Evolutionary conservation across 495 filamentous ascomycete species (phyloP).

Genomic region (Xylona heveae): DNA sequence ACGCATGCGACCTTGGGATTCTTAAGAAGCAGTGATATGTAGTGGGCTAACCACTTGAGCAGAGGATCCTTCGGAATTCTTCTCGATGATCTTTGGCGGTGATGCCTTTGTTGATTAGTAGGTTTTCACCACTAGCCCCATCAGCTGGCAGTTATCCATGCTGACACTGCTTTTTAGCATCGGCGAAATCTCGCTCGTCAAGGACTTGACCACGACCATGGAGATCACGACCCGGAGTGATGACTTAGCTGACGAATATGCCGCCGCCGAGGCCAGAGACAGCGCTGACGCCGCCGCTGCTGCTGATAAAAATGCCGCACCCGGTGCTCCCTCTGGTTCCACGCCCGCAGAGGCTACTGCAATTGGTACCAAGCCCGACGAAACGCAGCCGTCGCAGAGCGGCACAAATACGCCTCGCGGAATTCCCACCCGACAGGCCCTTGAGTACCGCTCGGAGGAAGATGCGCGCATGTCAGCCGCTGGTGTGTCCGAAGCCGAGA

Average conservation of each 20-base stretch:
- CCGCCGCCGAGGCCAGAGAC: constrained; percentile 8
- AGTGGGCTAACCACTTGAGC: constrained; percentile 10
- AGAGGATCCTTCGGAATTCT: constrained; percentile 95
- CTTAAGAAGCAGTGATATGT: neutral
- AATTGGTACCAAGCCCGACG: constrained; percentile 6
- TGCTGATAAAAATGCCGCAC: constrained; percentile 9
- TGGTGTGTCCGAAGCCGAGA: constrained; percentile 53
- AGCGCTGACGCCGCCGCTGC: constrained; percentile 7
- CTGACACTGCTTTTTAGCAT: constrained; percentile 21
- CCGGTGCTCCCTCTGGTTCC: constrained; percentile 11
- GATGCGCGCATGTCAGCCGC: constrained; percentile 51
- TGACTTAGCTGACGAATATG: neutral
- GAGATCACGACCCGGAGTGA: constrained; percentile 41
- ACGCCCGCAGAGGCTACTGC: constrained; percentile 15
- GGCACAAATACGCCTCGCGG: constrained; percentile 43
- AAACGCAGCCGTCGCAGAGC: constrained; percentile 32
- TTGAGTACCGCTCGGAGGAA: constrained; percentile 78
- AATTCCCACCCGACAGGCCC: constrained; percentile 55
- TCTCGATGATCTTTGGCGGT: constrained; percentile 93
- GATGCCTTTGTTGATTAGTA: constrained; percentile 64
- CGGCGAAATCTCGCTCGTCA: constrained; percentile 82
- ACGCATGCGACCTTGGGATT: constrained; percentile 3
- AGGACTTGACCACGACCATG: constrained; percentile 76
- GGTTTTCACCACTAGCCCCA: constrained; percentile 8
- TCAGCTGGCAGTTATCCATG: constrained; percentile 12